Base-by-base conservation (phyloP, 2,329 filamentous ascomycete genomes). In the Xylariaceae sp. region DNA sequence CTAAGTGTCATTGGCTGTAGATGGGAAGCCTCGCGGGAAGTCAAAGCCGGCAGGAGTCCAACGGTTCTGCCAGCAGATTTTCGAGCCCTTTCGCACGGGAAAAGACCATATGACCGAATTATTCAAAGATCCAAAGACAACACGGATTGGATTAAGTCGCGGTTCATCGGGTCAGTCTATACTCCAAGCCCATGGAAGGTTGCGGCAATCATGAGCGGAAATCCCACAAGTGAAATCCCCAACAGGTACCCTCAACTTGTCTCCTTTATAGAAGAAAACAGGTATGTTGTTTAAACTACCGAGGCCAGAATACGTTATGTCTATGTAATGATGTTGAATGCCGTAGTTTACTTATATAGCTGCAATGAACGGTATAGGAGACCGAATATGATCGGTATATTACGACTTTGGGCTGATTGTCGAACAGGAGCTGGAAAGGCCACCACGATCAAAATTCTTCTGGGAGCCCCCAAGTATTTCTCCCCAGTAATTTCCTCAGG, bases 391-490 rank as follows among this genome's bases (percentile, higher is more conserved):
- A n/a, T n/a, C n/a, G n/a, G 9, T 26, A 26, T 26, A 26, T 4
- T 4, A 26, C 9, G 23, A 9, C 23, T 26, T 26, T 26, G 5
- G 26, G 40, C 44, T 43, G 14, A 52, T 18, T 14, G 12, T 10
- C 14, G 32, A 19, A n/a, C 42, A 70, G 73, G 74, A 4, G 78
- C 77, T 3, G 79, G 79, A 1, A 81, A 81, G 66, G 79, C 76
- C 41, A 78, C 76, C 1, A 54, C 81, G 32, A 77, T 81, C 57
- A 79, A 78, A 53, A 65, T 81, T 48, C 66, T 81, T 26, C 47
- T 52, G n/a, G 64, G 69, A 43, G 66, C 47, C n/a, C 59, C 61
- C 2, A 62, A 51, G 43, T 68, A 69, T 51, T 73, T 71, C 60
- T 75, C 71, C 2, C 79, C 79, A 5, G 74, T 81, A 4, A 74